phyloP scores from a whole-genome alignment of 441 rosid species.

The Geranium incanum region DNA sequence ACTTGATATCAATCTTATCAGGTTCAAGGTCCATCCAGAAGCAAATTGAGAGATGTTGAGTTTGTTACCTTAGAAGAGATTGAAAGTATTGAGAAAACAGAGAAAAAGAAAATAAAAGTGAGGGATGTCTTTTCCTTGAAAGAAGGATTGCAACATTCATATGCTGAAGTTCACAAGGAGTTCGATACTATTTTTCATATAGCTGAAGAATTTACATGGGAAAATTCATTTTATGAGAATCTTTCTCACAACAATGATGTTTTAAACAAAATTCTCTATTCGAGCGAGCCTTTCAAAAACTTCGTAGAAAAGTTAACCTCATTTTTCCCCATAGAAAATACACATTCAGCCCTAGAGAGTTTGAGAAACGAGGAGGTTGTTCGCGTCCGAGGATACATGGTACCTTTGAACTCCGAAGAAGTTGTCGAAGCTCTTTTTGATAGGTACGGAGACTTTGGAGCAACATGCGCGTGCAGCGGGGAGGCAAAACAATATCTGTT shows the following conservation, averaged over 20 bases:
- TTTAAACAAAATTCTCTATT: neutral
- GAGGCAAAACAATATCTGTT: neutral
- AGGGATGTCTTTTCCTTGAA: neutral
- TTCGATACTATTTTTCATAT: neutral
- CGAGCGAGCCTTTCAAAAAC: neutral
- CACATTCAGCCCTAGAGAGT: neutral
- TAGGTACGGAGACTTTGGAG: neutral
- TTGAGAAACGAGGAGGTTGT: neutral
- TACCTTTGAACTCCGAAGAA: neutral
- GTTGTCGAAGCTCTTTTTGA: neutral
- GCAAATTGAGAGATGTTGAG: neutral
- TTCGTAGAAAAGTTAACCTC: too few species aligned
- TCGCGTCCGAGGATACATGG: neutral
- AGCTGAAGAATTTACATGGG: neutral
- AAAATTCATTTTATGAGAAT: too few species aligned
- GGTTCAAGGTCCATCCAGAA: neutral
- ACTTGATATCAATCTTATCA: neutral
- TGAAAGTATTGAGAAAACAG: neutral
- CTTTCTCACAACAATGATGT: neutral
- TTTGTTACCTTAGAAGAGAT: neutral
- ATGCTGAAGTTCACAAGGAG: neutral
- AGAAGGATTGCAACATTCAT: neutral
- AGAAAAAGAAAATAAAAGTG: neutral
- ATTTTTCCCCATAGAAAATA: neutral
- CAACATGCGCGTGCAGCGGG: neutral